A percentile compares a stretch with the other conserved stretches of the same genome.
phyloP scores from a whole-genome alignment of 2,329 filamentous ascomycete genomes.

The Aspergillus calidoustus region DNA sequence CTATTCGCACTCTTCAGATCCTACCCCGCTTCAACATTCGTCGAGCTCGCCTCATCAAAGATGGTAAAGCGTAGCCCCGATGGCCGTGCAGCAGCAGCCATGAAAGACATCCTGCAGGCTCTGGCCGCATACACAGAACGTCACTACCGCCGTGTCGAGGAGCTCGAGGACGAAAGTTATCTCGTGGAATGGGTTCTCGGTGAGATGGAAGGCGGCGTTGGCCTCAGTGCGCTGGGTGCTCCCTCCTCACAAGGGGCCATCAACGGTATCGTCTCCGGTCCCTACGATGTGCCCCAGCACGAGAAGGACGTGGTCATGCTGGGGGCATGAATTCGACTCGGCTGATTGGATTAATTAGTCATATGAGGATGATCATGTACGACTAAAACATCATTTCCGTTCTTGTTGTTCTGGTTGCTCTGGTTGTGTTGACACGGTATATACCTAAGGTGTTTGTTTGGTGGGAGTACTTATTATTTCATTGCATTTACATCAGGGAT shows the following conservation, averaged over 20 bases:
- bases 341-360: not conserved
- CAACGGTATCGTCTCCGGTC: conserved; percentile 1
- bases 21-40: conserved; percentile 78
- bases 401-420: conserved; percentile 5
- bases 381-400: conserved; percentile 22
- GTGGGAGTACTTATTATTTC: conserved; percentile 23
- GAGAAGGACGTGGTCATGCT: conserved; percentile 48
- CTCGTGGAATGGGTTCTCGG: conserved; percentile 89
- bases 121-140: conserved; percentile 88
- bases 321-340: conserved; percentile 30
- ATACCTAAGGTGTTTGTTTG: conserved; percentile 18
- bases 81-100: conserved; percentile 56
- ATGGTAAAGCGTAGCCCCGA: conserved; percentile 37
- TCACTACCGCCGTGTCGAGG: conserved; percentile 88
- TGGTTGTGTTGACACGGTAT: conserved; percentile 14
- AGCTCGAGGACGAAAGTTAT: conserved; percentile 91
- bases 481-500: conserved; percentile 25
- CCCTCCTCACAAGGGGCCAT: conserved; percentile 25
- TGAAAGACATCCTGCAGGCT: conserved; percentile 86
- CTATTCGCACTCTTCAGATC: conserved; percentile 77
- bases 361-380: conserved; percentile 26
- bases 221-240: conserved; percentile 40
- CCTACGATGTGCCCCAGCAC: conserved; percentile 32
- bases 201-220: conserved; percentile 80
- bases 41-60: conserved; percentile 61